Evolutionary conservation across 768 basidiomycete genomes (phyloP), one percentile per base, ranked within the genome.

Genomic region (Mycena maculata): DNA sequence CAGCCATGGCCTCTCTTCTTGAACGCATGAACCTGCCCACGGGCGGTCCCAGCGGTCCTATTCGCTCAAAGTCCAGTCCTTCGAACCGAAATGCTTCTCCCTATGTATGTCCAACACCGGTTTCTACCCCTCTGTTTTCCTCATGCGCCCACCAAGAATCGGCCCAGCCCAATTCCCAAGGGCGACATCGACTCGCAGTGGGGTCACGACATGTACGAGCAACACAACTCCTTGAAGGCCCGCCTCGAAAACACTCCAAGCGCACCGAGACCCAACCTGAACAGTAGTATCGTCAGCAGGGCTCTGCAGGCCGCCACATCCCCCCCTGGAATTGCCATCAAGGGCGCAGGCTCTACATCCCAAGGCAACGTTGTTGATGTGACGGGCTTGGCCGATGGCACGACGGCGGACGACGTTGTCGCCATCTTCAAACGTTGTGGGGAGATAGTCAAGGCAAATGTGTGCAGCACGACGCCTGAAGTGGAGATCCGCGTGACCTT

Each of bases 341-440:
- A 92, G 76, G 92, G 92, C 16, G 92, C 92, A 11, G 83, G 87
- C 48, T 69, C 74, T 27, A 70, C 80, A 1, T 71, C 76, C 28
- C 78, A 84, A 42, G 88, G 89, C 18, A 92, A 92, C 70, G 87
- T 91, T 38, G 88, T 95, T 0, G 87, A 93, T 74, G 90, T 95
- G 25, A 82, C 87, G 4, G 92, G 92, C 4, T 78, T 95, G 25
- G 91, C 90, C 12, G 79, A 79, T 13, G 94, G 93, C 2, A 95
- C 94, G 27, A 94, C 91, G 10, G 84, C 91, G 18, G 93, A 91
- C 18, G 94, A 95, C 76, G 93, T 95, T 52, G 87, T 88, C 75
- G 92, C 93, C 27, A 94, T 94, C 60, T 95, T 95, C 84, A 90
- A 90, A 68, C 88, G 90, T 25, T 93, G 93, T 71, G 92, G 92